Percentiles rank a stretch among this genome's conserved stretches.
Conservation (phyloP, 257 asterid species). For the Craterostigma plantagineum region DNA sequence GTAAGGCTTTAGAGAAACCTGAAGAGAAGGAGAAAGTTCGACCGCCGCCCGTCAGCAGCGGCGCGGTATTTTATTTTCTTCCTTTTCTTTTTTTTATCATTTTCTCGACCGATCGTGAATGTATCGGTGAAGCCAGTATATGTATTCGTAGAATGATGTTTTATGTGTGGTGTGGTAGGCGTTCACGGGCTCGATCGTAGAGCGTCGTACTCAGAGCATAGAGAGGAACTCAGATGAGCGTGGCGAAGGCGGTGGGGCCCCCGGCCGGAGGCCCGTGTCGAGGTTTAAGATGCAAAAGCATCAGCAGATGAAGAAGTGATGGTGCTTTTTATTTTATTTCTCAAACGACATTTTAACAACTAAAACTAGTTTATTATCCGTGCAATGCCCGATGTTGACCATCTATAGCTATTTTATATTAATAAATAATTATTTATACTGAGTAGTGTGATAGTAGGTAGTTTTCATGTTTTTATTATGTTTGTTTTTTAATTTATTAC, state of each 20-base stretch:
- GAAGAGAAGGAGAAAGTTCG: slow-evolving; percentile 18
- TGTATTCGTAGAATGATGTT: too few relatives aligned
- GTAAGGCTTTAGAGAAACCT: slow-evolving; percentile 18
- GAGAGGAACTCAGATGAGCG: slow-evolving; percentile 19
- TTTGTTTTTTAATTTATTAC: too few relatives aligned
- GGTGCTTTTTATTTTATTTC: too few relatives aligned
- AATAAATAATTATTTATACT: too few relatives aligned
- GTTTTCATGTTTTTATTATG: too few relatives aligned
- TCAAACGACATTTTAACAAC: too few relatives aligned
- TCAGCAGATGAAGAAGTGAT: slow-evolving; percentile 8
- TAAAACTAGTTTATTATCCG: too few relatives aligned
- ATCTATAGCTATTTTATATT: too few relatives aligned
- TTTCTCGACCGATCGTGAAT: not conserved
- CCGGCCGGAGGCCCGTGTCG: slow-evolving; percentile 55
- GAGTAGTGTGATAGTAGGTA: too few relatives aligned
- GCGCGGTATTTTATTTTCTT: slow-evolving; percentile 14
- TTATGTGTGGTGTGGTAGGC: slow-evolving; percentile 30
- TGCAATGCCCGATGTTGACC: too few relatives aligned
- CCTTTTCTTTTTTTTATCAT: slow-evolving; percentile 2
- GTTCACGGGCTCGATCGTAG: slow-evolving; percentile 54
- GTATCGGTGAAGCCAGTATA: too few relatives aligned
- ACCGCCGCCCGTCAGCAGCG: slow-evolving; percentile 16
- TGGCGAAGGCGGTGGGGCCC: slow-evolving; percentile 18
- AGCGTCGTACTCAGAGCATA: slow-evolving; percentile 24
- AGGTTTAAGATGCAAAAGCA: slow-evolving; percentile 69